Percentiles rank a stretch among this genome's conserved stretches.
phyloP scores from a whole-genome alignment of 1,139 yeast species.

The Geotrichum citri-aurantii region DNA sequence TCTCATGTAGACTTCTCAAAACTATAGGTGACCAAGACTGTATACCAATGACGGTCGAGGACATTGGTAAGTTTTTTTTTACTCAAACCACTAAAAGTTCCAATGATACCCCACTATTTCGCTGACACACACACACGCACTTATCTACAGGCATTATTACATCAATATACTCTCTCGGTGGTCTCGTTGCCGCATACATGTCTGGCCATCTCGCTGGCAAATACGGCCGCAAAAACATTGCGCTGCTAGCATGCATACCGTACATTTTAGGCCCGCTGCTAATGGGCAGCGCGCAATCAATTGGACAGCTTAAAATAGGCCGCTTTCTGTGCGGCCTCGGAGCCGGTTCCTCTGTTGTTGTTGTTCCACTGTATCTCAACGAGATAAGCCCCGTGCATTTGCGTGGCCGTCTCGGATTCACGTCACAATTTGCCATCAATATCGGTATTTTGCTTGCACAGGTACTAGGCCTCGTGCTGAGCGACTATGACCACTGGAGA shows the following conservation, averaged over 20 bases:
- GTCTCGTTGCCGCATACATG: slow-evolving; percentile 67
- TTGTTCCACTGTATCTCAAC: slow-evolving; percentile 72
- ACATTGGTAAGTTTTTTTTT: slow-evolving; percentile 46
- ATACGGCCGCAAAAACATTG: slow-evolving; percentile 58
- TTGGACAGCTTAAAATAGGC: slow-evolving; percentile 51
- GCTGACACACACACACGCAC: too few relatives aligned
- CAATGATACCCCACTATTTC: too few relatives aligned
- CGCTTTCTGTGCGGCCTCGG: slow-evolving; percentile 75
- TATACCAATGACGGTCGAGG: slow-evolving; percentile 55
- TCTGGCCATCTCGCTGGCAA: slow-evolving; percentile 67
- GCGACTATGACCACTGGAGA: slow-evolving; percentile 68
- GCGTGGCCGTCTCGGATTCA: slow-evolving; percentile 76
- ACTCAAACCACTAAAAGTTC: background rate
- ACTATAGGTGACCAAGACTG: slow-evolving; percentile 41
- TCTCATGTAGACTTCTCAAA: slow-evolving; percentile 45
- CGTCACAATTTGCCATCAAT: slow-evolving; percentile 83
- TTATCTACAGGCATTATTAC: slow-evolving; percentile 60
- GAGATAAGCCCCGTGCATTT: slow-evolving; percentile 66
- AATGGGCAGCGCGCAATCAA: slow-evolving; percentile 49
- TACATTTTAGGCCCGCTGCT: slow-evolving; percentile 65
- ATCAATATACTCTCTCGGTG: slow-evolving; percentile 81
- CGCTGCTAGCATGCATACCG: slow-evolving; percentile 50
- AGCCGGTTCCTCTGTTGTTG: slow-evolving; percentile 82
- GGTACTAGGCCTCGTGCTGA: slow-evolving; percentile 60
- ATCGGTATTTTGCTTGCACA: slow-evolving; percentile 80